Conservation (phyloP, 2,329 filamentous ascomycete species). For the Fusarium falciforme region DNA sequence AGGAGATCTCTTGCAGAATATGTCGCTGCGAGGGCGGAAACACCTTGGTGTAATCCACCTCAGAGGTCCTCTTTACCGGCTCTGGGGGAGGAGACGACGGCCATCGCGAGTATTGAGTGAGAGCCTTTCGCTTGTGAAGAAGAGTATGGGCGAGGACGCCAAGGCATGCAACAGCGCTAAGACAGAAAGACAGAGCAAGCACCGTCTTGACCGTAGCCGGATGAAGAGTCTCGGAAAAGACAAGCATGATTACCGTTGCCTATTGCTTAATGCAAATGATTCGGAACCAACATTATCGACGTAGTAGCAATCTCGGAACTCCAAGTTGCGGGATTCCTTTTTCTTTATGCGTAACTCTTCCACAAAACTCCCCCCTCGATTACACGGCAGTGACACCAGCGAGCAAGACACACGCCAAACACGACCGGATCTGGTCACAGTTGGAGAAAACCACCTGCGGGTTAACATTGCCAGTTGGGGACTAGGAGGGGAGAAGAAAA, state of each 20-base stretch:
- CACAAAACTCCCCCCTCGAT: background rate
- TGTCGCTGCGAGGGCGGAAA: conserved; percentile 44
- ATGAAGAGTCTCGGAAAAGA: conserved; percentile 20
- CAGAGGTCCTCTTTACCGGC: conserved; percentile 24
- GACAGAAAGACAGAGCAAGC: conserved; percentile 10
- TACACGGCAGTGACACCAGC: background rate
- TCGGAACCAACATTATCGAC: background rate
- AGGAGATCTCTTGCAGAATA: conserved; percentile 20
- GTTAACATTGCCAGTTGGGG: conserved; percentile 35
- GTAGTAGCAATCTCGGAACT: background rate
- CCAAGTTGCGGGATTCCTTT: conserved; percentile 14
- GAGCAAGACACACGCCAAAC: conserved; percentile 21
- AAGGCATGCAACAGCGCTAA: conserved; percentile 20
- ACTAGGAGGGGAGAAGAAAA: conserved; percentile 5
- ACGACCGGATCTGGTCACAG: conserved; percentile 19
- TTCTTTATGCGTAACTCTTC: conserved; percentile 25
- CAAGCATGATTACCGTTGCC: conserved; percentile 20
- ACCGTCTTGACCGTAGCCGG: conserved; percentile 10
- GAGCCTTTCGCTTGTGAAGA: conserved; percentile 33
- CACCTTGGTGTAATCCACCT: conserved; percentile 39
- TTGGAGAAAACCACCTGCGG: conserved; percentile 20
- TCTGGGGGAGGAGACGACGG: conserved; percentile 20
- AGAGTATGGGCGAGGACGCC: conserved; percentile 26
- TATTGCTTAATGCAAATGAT: background rate
- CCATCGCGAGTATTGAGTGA: conserved; percentile 20